Evolutionary conservation across 345 rosid genomes (phyloP), one percentile per base, ranked within the genome.

Genomic region (Moringa oleifera): DNA sequence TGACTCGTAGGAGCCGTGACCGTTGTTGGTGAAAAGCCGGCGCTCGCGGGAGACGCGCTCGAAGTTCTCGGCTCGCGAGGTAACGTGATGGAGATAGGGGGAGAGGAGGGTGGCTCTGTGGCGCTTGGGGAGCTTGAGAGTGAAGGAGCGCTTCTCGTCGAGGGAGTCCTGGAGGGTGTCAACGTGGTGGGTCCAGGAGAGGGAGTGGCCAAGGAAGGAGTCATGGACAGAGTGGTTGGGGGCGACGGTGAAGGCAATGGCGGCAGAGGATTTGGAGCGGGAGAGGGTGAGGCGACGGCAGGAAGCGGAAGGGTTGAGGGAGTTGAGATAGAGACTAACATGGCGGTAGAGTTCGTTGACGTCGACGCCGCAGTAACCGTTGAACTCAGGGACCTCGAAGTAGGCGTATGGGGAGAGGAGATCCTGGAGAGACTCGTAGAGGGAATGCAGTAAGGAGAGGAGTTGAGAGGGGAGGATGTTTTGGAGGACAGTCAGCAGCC

Each of bases 341-440:
- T 75, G 80, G 67, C 84, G 84, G 56, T 77, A 80, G 62, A 80
- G 84, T n/a, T 80, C 79, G 60, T 80, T 80, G 56, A 77, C 64
- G 36, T 80, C 81, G 17, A 80, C 84, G 21, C 81, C 81, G n/a
- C 81, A 77, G 66, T 74, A 80, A 52, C 84, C 84, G 61, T 80
- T 80, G 71, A 80, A 77, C 53, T 80, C 84, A 0, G 84, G 84
- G 69, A 76, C 67, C 3, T 76, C 81, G 36, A 73, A 73, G 78
- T 76, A 79, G n/a, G 80, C 71, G 61, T 64, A 71, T 18, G 77
- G 77, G 21, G 77, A 59, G 59, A 77, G 57, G 49, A 72, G 64
- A 22, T 75, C 78, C 58, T 77, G 81, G 60, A 80, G 70, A 20
- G 77, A 71, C 25, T 78, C 79, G 6, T 75, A 71, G 23, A 77